Percentiles rank a stretch among this genome's conserved stretches.
These are phyloP conservation scores for Aspergillus fructus DNA, from an alignment of 2,329 filamentous ascomycete species.

Conservation along the genomic window DNA sequence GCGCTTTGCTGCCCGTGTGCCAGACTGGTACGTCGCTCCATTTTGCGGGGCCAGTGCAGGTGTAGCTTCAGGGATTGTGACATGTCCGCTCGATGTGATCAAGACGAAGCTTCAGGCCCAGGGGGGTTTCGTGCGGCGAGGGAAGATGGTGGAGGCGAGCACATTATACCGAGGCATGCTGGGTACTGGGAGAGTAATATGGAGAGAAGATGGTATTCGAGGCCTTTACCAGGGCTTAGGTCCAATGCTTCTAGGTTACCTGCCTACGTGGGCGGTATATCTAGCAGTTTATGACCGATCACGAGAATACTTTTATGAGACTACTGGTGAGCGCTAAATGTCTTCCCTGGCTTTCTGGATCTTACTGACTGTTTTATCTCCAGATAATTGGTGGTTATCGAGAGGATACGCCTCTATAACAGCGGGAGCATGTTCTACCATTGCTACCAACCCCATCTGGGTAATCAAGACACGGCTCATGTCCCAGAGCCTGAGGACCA, in stretches of 20 bases:
- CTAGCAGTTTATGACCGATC: constrained; percentile 94
- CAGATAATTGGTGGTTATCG: constrained; percentile 73
- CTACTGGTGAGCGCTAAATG: constrained; percentile 56
- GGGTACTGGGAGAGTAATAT: constrained; percentile 83
- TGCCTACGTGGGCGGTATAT: constrained; percentile 98
- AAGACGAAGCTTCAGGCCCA: constrained; percentile 98
- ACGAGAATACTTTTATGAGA: constrained; percentile 69
- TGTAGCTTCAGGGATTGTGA: constrained; percentile 89
- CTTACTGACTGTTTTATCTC: constrained; percentile 7
- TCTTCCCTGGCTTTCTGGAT: neutral
- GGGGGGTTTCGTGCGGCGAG: constrained; percentile 67
- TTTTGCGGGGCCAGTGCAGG: constrained; percentile 85
- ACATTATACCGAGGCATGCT: constrained; percentile 78
- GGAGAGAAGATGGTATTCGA: constrained; percentile 80
- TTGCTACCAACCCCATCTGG: constrained; percentile 97
- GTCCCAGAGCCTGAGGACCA: constrained; percentile 72
- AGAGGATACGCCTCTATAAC: constrained; percentile 88
- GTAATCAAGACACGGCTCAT: constrained; percentile 98
- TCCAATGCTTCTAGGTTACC: constrained; percentile 90
- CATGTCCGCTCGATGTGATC: constrained; percentile 96
- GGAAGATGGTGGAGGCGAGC: constrained; percentile 43
- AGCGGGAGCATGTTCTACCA: constrained; percentile 87
- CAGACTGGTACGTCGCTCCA: constrained; percentile 68
- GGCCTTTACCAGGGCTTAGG: constrained; percentile 92
- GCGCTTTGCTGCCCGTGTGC: constrained; percentile 48